Evolutionary conservation across 495 filamentous ascomycete species (phyloP).

Genomic region (Trichocladium uniseriatum): DNA sequence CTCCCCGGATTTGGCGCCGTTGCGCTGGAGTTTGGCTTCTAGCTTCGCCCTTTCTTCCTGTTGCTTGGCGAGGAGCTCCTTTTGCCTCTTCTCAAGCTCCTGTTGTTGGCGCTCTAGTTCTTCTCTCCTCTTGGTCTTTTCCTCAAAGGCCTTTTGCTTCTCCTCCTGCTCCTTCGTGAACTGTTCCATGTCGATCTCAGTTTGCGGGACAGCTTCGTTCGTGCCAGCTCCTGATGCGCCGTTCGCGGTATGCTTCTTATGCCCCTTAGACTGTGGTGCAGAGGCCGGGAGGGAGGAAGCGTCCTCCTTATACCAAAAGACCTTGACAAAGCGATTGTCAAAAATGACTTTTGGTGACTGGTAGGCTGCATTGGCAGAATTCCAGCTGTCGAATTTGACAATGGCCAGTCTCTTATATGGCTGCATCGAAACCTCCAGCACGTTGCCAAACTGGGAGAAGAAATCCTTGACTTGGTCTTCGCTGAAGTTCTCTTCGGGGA

Average conservation of each 20-base stretch:
- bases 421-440: conserved; percentile 65
- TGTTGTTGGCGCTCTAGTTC: conserved; percentile 62
- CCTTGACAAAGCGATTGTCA: conserved; percentile 95
- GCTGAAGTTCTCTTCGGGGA: conserved; percentile 76
- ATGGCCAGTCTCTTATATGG: conserved; percentile 68
- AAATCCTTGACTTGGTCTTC: conserved; percentile 68
- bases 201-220: conserved; percentile 20
- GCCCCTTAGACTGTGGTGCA: conserved; percentile 15
- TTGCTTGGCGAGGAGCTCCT: conserved; percentile 65
- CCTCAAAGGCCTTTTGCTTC: conserved; percentile 69
- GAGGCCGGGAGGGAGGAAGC: conserved; percentile 16
- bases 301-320: conserved; percentile 82
- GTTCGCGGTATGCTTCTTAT: conserved; percentile 14
- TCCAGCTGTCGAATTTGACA: conserved; percentile 68
- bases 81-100: conserved; percentile 66
- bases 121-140: conserved; percentile 61
- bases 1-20: conserved; percentile 31
- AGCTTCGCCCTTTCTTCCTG: conserved; percentile 67
- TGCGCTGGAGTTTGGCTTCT: conserved; percentile 41
- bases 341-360: conserved; percentile 91
- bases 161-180: conserved; percentile 68
- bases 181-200: conserved; percentile 66
- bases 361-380: conserved; percentile 70
- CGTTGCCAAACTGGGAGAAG: conserved; percentile 76
- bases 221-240: conserved; percentile 12